These are phyloP conservation scores for Phialemonium atrogriseum DNA, from an alignment of 2,329 filamentous ascomycete genomes.

Conservation along the genomic window DNA sequence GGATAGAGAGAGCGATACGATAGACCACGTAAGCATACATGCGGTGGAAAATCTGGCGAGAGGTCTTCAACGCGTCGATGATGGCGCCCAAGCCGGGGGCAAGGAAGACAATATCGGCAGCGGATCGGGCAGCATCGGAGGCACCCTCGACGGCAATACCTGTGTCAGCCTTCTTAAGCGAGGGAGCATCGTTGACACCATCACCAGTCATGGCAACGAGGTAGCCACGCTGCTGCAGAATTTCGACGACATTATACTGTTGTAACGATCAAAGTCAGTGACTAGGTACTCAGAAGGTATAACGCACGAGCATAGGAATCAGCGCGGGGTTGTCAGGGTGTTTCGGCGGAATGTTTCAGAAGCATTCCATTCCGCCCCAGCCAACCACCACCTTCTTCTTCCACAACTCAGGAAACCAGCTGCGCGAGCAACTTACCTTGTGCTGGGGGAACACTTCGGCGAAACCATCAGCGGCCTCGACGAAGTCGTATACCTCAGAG, in stretches of 20 bases:
- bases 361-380: too few species aligned
- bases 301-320: too few species aligned
- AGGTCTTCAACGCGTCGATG: slow-evolving; percentile 87
- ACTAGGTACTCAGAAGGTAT: too few species aligned
- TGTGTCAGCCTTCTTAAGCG: slow-evolving; percentile 90
- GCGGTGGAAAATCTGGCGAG: slow-evolving; percentile 90
- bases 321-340: too few species aligned
- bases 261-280: too few species aligned
- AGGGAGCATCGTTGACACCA: slow-evolving; percentile 89
- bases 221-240: slow-evolving; percentile 87
- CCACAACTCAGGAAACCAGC: too few species aligned
- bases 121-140: slow-evolving; percentile 82
- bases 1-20: slow-evolving; percentile 85
- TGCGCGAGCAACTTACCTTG: too few species aligned
- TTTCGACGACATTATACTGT: slow-evolving; percentile 89
- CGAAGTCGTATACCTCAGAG: slow-evolving; percentile 91
- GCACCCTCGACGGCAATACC: slow-evolving; percentile 92
- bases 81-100: slow-evolving; percentile 86
- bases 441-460: slow-evolving; percentile 92
- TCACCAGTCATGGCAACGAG: slow-evolving; percentile 95
- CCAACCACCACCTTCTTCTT: too few species aligned
- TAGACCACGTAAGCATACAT: slow-evolving; percentile 97
- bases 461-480: slow-evolving; percentile 90
- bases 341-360: too few species aligned
- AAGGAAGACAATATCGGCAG: slow-evolving; percentile 90